phyloP scores from a whole-genome alignment of 768 basidiomycete species.

The Lyophyllum semitale region DNA sequence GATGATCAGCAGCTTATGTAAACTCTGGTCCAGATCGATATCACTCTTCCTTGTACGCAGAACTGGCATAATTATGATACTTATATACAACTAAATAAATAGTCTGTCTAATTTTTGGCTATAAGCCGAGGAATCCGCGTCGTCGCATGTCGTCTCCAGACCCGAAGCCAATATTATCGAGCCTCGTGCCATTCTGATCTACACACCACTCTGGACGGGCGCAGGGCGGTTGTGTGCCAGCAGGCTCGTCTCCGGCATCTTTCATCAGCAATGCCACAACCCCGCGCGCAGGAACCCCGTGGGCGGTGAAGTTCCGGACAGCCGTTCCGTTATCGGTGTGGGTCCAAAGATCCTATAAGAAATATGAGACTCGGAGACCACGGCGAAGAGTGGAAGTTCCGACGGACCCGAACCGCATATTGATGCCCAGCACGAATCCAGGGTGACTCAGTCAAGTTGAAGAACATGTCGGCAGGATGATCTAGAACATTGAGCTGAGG shows the following conservation, averaged over 20 bases:
- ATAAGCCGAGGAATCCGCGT: neutral
- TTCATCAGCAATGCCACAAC: slow-evolving; percentile 66
- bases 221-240: slow-evolving; percentile 58
- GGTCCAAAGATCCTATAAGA: slow-evolving; percentile 67
- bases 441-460: slow-evolving; percentile 64
- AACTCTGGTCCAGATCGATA: too few species aligned
- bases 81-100: neutral
- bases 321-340: slow-evolving; percentile 74
- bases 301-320: slow-evolving; percentile 56
- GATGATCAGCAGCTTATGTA: too few species aligned
- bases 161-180: slow-evolving; percentile 18
- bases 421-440: slow-evolving; percentile 66
- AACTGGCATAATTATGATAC: too few species aligned
- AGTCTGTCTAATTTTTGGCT: neutral
- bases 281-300: slow-evolving; percentile 64
- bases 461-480: slow-evolving; percentile 53
- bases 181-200: slow-evolving; percentile 55
- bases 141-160: neutral
- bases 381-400: neutral
- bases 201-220: slow-evolving; percentile 61
- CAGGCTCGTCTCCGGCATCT: slow-evolving; percentile 71
- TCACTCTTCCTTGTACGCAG: too few species aligned
- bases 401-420: slow-evolving; percentile 58
- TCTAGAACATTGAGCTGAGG: slow-evolving; percentile 59
- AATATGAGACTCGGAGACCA: neutral